Base-by-base conservation (phyloP, 495 filamentous ascomycete genomes). In the Bryoglossum gracile region DNA sequence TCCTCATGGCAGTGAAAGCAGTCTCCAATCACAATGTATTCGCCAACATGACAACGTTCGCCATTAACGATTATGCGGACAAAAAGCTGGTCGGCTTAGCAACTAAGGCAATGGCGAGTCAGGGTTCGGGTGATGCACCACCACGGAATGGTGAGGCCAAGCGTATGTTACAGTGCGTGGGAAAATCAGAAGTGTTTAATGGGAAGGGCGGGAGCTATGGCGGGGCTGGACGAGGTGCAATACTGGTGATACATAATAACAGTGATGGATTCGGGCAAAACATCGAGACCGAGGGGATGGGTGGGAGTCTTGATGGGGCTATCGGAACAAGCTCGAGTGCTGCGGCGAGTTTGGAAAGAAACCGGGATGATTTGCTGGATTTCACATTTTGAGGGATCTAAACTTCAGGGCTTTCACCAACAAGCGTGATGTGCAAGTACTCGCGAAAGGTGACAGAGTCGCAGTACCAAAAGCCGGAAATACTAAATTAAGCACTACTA, bases 241-340 rank as follows among this genome's bases (percentile, higher is more conserved):
- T 55, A 43, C 46, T 59, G 33, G 56, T 59, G n/a, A 21, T 59
- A 4, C 56, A 59, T 23, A 59, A 59, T 46, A 59, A 59, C 43
- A 55, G 51, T 46, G 56, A 59, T 36, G 56, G 37, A 1, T 59
- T 59, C 43, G 56, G 56, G 11, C 56, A 59, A 48, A 59, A 55
- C 42, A 59, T 59, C 28, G 56, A 59, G 44, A 48, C 52, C 10
- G 56, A 59, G 30, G 43, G 43, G n/a, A 25, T 35, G 23, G 19
- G 6, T 25, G 56, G 56, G 3, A 59, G 56, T 46, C 41, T 59
- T 24, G 56, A 59, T 49, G 56, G 56, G 3, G 56, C 52, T 40
- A 53, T 59, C 21, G 56, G 56, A 9, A 8, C 51, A 39, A 59
- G 36, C 23, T 59, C 51, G 8, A 59, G 56, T 42, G 52, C 48